phyloP scores from a whole-genome alignment of 257 asterid species.

The Fraxinus cuspidata region DNA sequence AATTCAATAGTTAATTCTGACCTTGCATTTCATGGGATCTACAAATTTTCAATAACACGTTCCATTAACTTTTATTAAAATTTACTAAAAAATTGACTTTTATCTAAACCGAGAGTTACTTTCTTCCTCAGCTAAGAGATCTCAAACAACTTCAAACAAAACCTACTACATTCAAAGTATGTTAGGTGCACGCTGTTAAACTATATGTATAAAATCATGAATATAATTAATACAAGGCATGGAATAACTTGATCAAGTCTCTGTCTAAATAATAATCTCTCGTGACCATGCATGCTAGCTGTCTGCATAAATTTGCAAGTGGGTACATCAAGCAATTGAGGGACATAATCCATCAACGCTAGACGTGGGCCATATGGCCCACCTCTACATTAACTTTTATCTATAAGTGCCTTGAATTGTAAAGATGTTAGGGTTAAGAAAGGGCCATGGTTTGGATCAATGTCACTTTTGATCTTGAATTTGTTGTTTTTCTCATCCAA shows the following conservation, averaged over 20 bases:
- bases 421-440: not conserved
- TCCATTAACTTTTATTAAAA: too few species aligned
- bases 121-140: too few species aligned
- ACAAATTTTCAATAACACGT: too few species aligned
- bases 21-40: too few species aligned
- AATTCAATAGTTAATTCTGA: too few species aligned
- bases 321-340: not conserved
- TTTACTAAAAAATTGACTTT: too few species aligned
- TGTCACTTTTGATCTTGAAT: not conserved
- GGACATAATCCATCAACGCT: not conserved
- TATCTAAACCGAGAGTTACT: too few species aligned
- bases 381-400: not conserved
- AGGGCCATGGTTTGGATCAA: not conserved
- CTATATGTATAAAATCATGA: too few species aligned
- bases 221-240: too few species aligned
- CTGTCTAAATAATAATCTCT: not conserved
- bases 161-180: too few species aligned
- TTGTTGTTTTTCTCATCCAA: not conserved
- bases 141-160: not conserved
- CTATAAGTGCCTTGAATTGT: not conserved
- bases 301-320: not conserved
- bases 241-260: too few species aligned
- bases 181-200: too few species aligned
- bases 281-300: not conserved
- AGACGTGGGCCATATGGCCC: not conserved